Base-by-base conservation (phyloP, 768 basidiomycete genomes). In the Heimioporus sp. region DNA sequence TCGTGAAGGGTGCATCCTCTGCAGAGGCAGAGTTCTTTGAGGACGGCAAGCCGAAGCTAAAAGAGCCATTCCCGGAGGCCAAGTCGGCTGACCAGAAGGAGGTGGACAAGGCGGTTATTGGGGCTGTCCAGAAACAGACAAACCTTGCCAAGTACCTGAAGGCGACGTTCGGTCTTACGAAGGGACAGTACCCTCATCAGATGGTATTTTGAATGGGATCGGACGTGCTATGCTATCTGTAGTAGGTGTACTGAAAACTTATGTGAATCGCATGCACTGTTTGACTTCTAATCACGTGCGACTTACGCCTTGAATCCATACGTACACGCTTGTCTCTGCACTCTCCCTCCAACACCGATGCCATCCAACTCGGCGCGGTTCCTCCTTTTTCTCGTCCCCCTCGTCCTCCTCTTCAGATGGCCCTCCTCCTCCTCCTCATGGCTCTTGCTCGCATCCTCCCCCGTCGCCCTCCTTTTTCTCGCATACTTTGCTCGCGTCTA, bases 21-120 rank as follows among this genome's bases (percentile, higher is more conserved):
- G 92, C 94, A 58, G 97, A 99, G 80, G 87, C 86, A 60, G 96
- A 98, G 72, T 99, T 98, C 81, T 98, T 99, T 69, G 82, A 86
- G 67, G 92, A 89, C 61, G 93, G 92, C 68, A 91, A 90, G 77
- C 89, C 89, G 58, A 92, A 93, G 76, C 80, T 81, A 66, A 95
- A 92, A 78, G 87, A 87, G 66, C 73, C 88, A 16, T 83, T 92
- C 74, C 85, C 95, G 20, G 89, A 87, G 64, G 80, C 89, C 67
- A 93, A 92, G 79, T 82, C 89, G 43, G 80, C 83, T 48, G 92
- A 92, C 73, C 97, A 99, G 79, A 97, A 95, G 81, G 82, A 76
- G 57, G 73, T 92, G 52, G 93, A 95, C 74, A 80, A 79, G 67
- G 81, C 78, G 39, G 73, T 99, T 63, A 72, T 98, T 58, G 82